These are phyloP conservation scores for Monosporozyma aquatica DNA, from an alignment of 805 yeast genomes.

Conservation along the genomic window DNA sequence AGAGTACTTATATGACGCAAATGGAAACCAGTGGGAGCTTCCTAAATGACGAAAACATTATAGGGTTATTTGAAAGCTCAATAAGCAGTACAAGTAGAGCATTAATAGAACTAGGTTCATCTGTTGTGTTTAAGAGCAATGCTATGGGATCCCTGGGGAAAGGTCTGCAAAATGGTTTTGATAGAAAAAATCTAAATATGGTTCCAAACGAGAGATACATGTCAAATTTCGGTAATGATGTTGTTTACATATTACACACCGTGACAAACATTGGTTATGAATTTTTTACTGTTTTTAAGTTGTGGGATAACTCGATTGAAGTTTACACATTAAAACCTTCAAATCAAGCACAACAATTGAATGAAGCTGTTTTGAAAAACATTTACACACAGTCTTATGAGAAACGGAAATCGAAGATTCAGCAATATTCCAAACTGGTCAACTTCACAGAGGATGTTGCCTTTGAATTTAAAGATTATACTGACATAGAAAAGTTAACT, in stretches of 20 bases:
- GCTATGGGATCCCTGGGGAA: slow-evolving; percentile 77
- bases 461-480: slow-evolving; percentile 48
- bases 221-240: slow-evolving; percentile 43
- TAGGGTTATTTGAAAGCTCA: slow-evolving; percentile 70
- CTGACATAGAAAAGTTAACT: slow-evolving; percentile 46
- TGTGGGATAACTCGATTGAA: slow-evolving; percentile 45
- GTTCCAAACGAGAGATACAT: slow-evolving; percentile 47
- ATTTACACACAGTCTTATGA: slow-evolving; percentile 47
- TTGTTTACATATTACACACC: slow-evolving; percentile 59
- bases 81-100: slow-evolving; percentile 63
- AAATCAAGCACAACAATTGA: slow-evolving; percentile 44
- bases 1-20: slow-evolving; percentile 49
- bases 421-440: slow-evolving; percentile 38
- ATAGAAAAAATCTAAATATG: slow-evolving; percentile 43
- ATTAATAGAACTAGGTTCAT: slow-evolving; percentile 66
- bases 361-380: slow-evolving; percentile 31
- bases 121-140: slow-evolving; percentile 58
- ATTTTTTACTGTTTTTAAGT: slow-evolving; percentile 55
- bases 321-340: slow-evolving; percentile 64
- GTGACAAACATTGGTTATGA: slow-evolving; percentile 63
- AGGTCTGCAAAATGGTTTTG: slow-evolving; percentile 81
- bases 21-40: slow-evolving; percentile 48
- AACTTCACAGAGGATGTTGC: slow-evolving; percentile 43
- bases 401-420: slow-evolving; percentile 38
- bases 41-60: slow-evolving; percentile 49